phyloP scores from a whole-genome alignment of 2,329 filamentous ascomycete genomes.

The Fusarium illudens region DNA sequence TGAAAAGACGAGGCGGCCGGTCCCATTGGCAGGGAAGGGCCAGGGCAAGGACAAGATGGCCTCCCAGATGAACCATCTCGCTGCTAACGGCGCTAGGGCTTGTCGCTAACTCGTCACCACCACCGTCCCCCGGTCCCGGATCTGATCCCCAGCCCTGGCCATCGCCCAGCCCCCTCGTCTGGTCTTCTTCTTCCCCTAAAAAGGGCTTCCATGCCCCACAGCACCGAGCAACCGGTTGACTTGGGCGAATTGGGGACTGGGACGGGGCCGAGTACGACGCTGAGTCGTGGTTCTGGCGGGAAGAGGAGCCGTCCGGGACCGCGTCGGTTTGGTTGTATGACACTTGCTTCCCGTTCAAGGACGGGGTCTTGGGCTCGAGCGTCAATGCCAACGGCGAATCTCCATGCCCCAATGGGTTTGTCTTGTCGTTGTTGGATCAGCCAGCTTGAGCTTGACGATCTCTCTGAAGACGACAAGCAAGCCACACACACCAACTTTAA shows the following conservation, averaged over 20 bases:
- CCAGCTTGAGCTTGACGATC: not conserved
- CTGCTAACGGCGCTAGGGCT: constrained; percentile 6
- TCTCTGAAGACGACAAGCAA: not conserved
- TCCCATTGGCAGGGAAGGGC: constrained; percentile 18
- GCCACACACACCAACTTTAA: constrained; percentile 21
- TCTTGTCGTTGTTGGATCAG: not conserved
- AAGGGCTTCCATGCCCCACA: constrained; percentile 22
- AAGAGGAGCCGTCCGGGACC: constrained; percentile 24
- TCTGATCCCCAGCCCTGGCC: constrained; percentile 34
- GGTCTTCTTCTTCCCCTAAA: not conserved
- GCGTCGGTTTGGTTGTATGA: constrained; percentile 11
- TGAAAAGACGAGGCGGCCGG: constrained; percentile 30
- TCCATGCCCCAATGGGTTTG: not conserved
- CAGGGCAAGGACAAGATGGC: constrained; percentile 7
- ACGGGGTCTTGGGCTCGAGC: not conserved
- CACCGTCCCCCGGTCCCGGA: constrained; percentile 30
- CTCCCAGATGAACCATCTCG: constrained; percentile 26
- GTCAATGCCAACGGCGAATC: not conserved
- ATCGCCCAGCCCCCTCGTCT: constrained; percentile 12
- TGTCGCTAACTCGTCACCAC: constrained; percentile 17
- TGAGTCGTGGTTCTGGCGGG: constrained; percentile 32
- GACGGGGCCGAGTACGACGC: constrained; percentile 23
- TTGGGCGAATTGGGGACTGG: constrained; percentile 35
- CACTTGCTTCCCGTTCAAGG: not conserved
- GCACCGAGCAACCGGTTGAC: constrained; percentile 41